phyloP scores from a whole-genome alignment of 2,329 filamentous ascomycete species.

The Exophiala xenobiotica region DNA sequence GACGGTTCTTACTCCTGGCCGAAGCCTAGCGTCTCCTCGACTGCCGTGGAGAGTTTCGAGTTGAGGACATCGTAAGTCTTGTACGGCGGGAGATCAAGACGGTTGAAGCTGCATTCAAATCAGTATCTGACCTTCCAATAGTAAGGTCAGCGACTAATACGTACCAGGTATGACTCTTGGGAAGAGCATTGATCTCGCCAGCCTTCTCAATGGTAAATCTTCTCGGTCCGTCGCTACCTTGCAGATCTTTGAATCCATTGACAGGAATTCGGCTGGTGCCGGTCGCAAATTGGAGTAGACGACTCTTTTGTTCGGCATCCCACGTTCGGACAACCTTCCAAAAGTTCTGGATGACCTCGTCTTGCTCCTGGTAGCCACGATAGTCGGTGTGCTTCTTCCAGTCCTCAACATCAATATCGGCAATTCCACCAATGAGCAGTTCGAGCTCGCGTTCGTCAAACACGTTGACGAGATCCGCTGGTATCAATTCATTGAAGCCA shows the following conservation, averaged over 20 bases:
- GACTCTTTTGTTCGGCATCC: slow-evolving; percentile 98
- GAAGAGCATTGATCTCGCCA: slow-evolving; percentile 83
- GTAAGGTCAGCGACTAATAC: slow-evolving; percentile 40
- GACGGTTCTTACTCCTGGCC: slow-evolving; percentile 77
- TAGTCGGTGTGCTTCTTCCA: slow-evolving; percentile 99
- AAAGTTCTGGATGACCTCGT: slow-evolving; percentile 97
- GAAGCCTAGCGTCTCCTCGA: slow-evolving; percentile 98
- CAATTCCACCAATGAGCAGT: slow-evolving; percentile 94
- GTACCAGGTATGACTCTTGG: slow-evolving; percentile 97
- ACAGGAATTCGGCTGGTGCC: slow-evolving; percentile 97
- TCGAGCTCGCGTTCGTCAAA: slow-evolving; percentile 98
- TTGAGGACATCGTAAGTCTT: slow-evolving; percentile 83
- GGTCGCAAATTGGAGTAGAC: slow-evolving; percentile 92
- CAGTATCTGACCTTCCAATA: slow-evolving; percentile 26
- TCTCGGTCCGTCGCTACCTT: slow-evolving; percentile 92
- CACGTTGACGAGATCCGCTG: slow-evolving; percentile 92
- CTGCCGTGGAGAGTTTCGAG: slow-evolving; percentile 89
- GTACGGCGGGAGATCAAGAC: slow-evolving; percentile 90
- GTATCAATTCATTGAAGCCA: slow-evolving; percentile 96
- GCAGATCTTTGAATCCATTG: slow-evolving; percentile 98
- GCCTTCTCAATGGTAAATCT: slow-evolving; percentile 98
- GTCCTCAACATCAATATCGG: slow-evolving; percentile 99
- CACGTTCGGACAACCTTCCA: slow-evolving; percentile 93
- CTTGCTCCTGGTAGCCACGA: slow-evolving; percentile 94
- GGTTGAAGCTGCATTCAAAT: slow-evolving; percentile 73